Evolutionary conservation across 2,329 filamentous ascomycete genomes (phyloP).

Genomic region (Rhynchosporium secalis): DNA sequence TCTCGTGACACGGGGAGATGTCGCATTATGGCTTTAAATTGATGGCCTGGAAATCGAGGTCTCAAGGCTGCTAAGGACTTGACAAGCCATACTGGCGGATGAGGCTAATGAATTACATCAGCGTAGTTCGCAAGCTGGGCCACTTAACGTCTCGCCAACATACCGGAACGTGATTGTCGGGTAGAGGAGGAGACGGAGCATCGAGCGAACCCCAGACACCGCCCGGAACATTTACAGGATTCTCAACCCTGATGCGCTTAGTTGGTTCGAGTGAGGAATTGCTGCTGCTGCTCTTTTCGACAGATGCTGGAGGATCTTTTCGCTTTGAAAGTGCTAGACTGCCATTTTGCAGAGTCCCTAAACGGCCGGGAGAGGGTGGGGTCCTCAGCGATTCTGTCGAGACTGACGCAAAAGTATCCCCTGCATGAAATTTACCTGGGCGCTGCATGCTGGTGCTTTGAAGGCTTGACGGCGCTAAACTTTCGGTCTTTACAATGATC

Average conservation of each 20-base stretch:
- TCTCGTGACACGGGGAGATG: neutral
- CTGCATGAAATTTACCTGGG: neutral
- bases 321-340: neutral
- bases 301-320: neutral
- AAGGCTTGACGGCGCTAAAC: neutral
- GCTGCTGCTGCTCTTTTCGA: neutral
- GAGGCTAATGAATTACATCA: neutral
- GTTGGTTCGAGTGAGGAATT: neutral
- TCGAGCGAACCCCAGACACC: neutral
- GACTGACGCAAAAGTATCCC: neutral
- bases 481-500: neutral
- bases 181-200: neutral
- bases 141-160: neutral
- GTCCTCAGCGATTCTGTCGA: neutral
- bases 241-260: neutral
- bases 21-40: neutral
- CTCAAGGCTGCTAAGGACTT: neutral
- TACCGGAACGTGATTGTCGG: neutral
- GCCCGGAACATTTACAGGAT: neutral
- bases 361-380: neutral
- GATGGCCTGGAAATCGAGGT: neutral
- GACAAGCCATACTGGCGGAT: conserved; percentile 6
- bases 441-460: neutral
- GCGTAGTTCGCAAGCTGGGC: neutral
- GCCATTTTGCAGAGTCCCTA: neutral